Conservation (phyloP, 371 early-diverging fungal species). For the Rhizopus delemar region DNA sequence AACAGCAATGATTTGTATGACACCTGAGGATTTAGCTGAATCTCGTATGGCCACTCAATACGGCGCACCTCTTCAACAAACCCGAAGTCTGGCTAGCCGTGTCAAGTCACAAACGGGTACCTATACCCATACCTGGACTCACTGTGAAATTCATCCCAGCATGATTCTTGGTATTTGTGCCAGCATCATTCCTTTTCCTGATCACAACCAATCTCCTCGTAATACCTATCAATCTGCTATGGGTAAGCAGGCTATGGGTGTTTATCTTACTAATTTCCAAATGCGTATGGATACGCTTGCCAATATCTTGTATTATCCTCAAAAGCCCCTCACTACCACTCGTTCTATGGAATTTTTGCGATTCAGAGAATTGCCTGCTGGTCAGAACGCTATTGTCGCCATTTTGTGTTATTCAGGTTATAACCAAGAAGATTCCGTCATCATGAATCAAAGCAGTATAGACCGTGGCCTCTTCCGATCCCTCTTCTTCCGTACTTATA, state of each 20-base stretch:
- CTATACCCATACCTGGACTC: slow-evolving; percentile 87
- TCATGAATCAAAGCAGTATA: slow-evolving; percentile 99
- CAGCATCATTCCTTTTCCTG: slow-evolving; percentile 99
- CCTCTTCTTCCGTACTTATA: slow-evolving; percentile 97
- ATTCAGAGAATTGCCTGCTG: slow-evolving; percentile 99
- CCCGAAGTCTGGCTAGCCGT: slow-evolving; percentile 59
- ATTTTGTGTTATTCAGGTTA: slow-evolving; percentile 99
- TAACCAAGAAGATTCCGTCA: slow-evolving; percentile 99
- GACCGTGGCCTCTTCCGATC: slow-evolving; percentile 99
- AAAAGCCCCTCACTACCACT: slow-evolving; percentile 99
- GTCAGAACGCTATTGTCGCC: slow-evolving; percentile 99
- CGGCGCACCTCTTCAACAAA: slow-evolving; percentile 53
- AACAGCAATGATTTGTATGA: slow-evolving; percentile 94
- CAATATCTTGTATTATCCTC: slow-evolving; percentile 99
- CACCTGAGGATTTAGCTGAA: slow-evolving; percentile 83
- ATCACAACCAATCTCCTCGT: slow-evolving; percentile 99
- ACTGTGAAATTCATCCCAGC: slow-evolving; percentile 99
- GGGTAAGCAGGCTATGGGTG: slow-evolving; percentile 99
- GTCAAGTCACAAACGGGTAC: slow-evolving; percentile 65
- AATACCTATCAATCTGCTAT: slow-evolving; percentile 99
- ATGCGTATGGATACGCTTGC: slow-evolving; percentile 98
- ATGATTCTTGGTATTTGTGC: slow-evolving; percentile 99
- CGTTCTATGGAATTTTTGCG: slow-evolving; percentile 97
- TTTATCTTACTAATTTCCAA: slow-evolving; percentile 97
- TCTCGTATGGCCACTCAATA: slow-evolving; percentile 54